Conservation (phyloP, 2,329 filamentous ascomycete genomes). For the Fusarium paranaense region DNA sequence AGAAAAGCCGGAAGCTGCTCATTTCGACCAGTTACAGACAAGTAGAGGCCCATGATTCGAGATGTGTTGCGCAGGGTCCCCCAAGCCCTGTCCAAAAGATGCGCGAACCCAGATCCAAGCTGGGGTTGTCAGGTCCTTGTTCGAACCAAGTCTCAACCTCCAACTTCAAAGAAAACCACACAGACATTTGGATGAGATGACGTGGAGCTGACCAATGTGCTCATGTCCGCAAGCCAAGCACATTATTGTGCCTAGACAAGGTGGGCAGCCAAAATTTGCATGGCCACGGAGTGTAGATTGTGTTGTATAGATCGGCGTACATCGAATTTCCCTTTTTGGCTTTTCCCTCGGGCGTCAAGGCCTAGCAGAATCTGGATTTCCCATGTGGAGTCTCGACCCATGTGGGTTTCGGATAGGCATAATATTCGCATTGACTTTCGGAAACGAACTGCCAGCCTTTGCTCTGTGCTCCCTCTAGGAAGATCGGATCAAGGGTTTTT, state of each 20-base stretch:
- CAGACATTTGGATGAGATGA: background rate
- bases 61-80: background rate
- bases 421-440: background rate
- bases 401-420: background rate
- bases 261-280: background rate
- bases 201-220: background rate
- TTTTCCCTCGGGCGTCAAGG: background rate
- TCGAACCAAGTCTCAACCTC: conserved; percentile 1
- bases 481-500: background rate
- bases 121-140: background rate
- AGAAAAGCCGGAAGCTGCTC: background rate
- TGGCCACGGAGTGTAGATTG: background rate
- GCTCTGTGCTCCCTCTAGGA: background rate
- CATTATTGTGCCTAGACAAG: background rate
- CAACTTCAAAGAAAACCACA: background rate
- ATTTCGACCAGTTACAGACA: conserved; percentile 20
- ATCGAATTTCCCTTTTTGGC: background rate
- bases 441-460: background rate
- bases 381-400: background rate
- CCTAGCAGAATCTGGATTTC: background rate
- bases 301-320: background rate
- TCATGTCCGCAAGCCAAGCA: background rate
- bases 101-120: conserved; percentile 2
- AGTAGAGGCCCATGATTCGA: conserved; percentile 28
- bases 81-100: background rate